Percentiles rank a stretch among this genome's conserved stretches.
Conservation (phyloP, 371 early-diverging fungal species). For the Mucor sp. region DNA sequence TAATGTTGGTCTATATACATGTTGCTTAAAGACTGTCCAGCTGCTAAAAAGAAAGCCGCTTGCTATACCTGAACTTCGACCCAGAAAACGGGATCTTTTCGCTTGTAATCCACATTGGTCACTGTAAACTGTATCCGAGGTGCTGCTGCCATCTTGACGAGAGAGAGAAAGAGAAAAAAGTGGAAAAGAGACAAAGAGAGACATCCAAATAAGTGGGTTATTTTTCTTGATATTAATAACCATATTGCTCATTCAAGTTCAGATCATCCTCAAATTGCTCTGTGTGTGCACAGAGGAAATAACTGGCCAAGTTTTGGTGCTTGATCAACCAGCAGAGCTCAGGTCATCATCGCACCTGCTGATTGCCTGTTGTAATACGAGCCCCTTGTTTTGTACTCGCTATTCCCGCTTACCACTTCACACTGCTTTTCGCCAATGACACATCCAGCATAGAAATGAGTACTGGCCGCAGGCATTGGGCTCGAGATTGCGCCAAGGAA, state of each 20-base stretch:
- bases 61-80: constrained; percentile 39
- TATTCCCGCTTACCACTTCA: neutral
- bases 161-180: neutral
- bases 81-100: constrained; percentile 57
- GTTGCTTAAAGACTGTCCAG: neutral
- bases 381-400: neutral
- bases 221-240: neutral
- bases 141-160: neutral
- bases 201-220: neutral
- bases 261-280: neutral
- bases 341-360: neutral
- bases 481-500: no score
- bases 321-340: neutral
- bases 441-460: no score
- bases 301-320: neutral
- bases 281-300: neutral
- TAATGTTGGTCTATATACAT: constrained; percentile 32
- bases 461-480: no score
- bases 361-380: neutral
- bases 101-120: constrained; percentile 46
- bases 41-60: no score
- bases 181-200: neutral
- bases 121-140: constrained; percentile 4
- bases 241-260: neutral
- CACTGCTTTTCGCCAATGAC: no score